phyloP scores from a whole-genome alignment of 1,139 yeast species.

The Yarrowia galli region DNA sequence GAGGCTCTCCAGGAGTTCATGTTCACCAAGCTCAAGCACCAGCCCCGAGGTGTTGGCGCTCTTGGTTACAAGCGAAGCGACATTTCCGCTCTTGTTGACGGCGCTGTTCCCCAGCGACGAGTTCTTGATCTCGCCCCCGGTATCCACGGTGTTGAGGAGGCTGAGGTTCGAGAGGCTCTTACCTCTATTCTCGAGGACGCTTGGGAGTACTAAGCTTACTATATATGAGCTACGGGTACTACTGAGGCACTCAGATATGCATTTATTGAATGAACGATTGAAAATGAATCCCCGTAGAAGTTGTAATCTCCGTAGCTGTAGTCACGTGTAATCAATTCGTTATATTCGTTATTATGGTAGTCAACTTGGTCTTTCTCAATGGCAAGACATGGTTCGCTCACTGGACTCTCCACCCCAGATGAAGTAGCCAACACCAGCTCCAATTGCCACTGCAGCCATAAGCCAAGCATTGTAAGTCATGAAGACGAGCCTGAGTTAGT shows the following conservation, averaged over 20 bases:
- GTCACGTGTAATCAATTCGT: slow-evolving; percentile 5
- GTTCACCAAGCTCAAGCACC: slow-evolving; percentile 50
- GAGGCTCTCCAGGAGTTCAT: slow-evolving; percentile 52
- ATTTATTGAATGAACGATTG: slow-evolving; percentile 14
- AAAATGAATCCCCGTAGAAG: neutral
- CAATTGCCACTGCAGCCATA: slow-evolving; percentile 73
- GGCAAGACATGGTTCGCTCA: slow-evolving; percentile 59
- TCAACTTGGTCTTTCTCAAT: slow-evolving; percentile 46
- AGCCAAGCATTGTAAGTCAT: slow-evolving; percentile 83
- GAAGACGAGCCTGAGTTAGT: slow-evolving; percentile 58
- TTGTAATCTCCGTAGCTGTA: neutral
- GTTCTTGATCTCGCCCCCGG: slow-evolving; percentile 53
- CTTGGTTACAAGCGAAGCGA: slow-evolving; percentile 51
- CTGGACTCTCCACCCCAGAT: slow-evolving; percentile 60
- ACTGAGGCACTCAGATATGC: neutral
- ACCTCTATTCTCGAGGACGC: slow-evolving; percentile 46
- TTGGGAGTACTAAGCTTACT: slow-evolving; percentile 41
- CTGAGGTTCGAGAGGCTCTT: slow-evolving; percentile 46
- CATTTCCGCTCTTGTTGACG: slow-evolving; percentile 51
- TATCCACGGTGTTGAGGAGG: slow-evolving; percentile 47
- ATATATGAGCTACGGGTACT: no score
- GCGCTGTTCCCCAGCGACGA: slow-evolving; percentile 54
- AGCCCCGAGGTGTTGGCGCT: slow-evolving; percentile 50
- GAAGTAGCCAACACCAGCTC: slow-evolving; percentile 72
- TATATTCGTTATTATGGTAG: slow-evolving; percentile 2